Evolutionary conservation across 2,329 filamentous ascomycete genomes (phyloP), one percentile per base, ranked within the genome.

Genomic region (Talaromyces sp.): DNA sequence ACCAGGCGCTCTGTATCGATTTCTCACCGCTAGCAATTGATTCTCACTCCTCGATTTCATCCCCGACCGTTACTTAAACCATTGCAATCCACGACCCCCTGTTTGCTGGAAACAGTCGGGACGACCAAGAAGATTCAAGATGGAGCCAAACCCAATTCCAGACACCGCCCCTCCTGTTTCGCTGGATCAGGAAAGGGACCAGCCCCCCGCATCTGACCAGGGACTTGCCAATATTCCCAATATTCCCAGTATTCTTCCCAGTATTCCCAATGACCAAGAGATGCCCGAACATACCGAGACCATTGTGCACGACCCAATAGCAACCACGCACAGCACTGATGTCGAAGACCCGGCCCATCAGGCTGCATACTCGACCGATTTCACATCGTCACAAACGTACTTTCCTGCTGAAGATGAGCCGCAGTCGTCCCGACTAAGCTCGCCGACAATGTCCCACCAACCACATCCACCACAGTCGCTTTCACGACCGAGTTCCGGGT

Each of bases 401-500:
- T 79, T 59, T 12, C 51, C 61, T 10, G 78, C 78, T 56, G 77
- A 78, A 10, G 77, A 79, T 51, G 83, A 85, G 64, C 76, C 75
- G 62, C 81, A 84, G 62, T 71, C 72, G 27, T 72, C 76, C 59
- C 75, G 75, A 62, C 73, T 77, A 53, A 74, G 73, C 61, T 77
- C 74, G 14, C 78, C 79, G 16, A 76, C 74, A 23, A 69, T 78
- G 61, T 73, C 67, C 36, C 73, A 78, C 59, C 78, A 79, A 60
- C 75, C 78, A 52, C 72, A 71, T 42, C 68, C 70, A 23, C 70
- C 72, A 47, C 71, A 77, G 51, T 67, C 75, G 14, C 75, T 71
- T 42, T 77, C 80, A 68, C 68, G 81, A 64, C 83, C 84, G 5
- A 78, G 76, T 59, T 85, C 83, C 44, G 79, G 79, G 31, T 71